phyloP scores from a whole-genome alignment of 129 eudicot genomes.

The Lactuca sativa region DNA sequence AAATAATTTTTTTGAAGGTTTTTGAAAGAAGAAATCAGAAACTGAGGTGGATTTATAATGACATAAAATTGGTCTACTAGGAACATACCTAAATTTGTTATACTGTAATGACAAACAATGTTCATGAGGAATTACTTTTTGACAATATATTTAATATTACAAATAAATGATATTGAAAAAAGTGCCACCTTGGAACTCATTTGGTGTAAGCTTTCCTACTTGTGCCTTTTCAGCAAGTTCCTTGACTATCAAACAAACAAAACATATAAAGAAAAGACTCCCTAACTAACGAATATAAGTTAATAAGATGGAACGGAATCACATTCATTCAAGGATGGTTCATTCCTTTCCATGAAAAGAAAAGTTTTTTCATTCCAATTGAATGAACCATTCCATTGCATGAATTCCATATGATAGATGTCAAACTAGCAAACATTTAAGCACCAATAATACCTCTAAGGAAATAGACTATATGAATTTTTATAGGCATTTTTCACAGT shows the following conservation, averaged over 20 bases:
- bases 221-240: conserved; percentile 95
- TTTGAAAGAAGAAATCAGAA: too few species aligned
- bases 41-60: conserved; percentile 80
- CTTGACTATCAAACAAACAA: conserved; percentile 52
- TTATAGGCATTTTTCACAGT: conserved; percentile 83
- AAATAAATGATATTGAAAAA: conserved; percentile 21
- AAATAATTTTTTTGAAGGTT: too few species aligned
- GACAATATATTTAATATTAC: neutral
- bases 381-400: too few species aligned
- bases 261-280: neutral
- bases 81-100: conserved; percentile 96
- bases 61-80: conserved; percentile 95
- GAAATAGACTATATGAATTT: conserved; percentile 90
- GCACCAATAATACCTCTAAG: conserved; percentile 55
- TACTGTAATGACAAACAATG: conserved; percentile 47
- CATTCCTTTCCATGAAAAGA: too few species aligned
- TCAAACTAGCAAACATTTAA: conserved; percentile 11
- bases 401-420: too few species aligned
- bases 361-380: too few species aligned
- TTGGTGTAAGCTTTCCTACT: conserved; percentile 79
- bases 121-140: neutral
- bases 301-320: too few species aligned
- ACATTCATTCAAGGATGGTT: too few species aligned
- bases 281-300: too few species aligned
- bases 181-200: conserved; percentile 97